Conservation (phyloP, 2,329 filamentous ascomycete genomes). For the Colletotrichum tabaci region DNA sequence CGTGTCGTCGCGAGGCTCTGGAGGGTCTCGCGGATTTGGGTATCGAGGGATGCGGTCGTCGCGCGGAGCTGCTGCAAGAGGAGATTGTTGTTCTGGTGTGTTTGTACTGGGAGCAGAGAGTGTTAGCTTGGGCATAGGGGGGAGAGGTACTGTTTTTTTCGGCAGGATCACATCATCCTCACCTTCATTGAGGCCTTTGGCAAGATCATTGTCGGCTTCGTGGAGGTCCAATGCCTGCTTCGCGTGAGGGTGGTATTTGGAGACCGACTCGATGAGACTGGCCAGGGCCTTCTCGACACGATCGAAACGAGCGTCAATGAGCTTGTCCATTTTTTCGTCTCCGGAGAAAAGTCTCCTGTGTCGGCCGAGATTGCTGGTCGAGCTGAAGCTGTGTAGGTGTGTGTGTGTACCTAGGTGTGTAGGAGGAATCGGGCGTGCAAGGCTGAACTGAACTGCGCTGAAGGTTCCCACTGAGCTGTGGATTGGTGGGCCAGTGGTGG, state of each 20-base stretch:
- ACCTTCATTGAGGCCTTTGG: slow-evolving; percentile 77
- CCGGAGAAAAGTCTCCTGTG: not conserved
- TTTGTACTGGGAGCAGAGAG: slow-evolving; percentile 67
- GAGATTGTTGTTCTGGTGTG: slow-evolving; percentile 81
- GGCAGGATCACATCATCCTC: slow-evolving; percentile 34
- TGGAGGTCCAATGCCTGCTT: slow-evolving; percentile 78
- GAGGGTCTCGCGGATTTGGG: slow-evolving; percentile 80
- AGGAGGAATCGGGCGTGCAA: slow-evolving; percentile 19
- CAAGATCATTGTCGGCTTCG: slow-evolving; percentile 78
- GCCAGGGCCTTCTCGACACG: slow-evolving; percentile 77
- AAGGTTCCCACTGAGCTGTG: slow-evolving; percentile 4
- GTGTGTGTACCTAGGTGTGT: not conserved
- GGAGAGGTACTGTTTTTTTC: not conserved
- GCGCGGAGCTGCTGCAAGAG: slow-evolving; percentile 79
- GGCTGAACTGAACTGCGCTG: slow-evolving; percentile 26
- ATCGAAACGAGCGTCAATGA: slow-evolving; percentile 75
- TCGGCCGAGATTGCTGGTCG: not conserved
- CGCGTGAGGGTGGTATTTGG: slow-evolving; percentile 84
- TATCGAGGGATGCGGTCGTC: slow-evolving; percentile 76
- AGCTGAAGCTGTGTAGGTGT: not conserved
- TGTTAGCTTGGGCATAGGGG: not conserved
- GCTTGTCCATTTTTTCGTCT: slow-evolving; percentile 68
- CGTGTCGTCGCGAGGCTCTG: slow-evolving; percentile 79
- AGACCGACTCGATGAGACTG: slow-evolving; percentile 82
- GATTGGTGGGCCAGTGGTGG: not conserved